A percentile compares a stretch with the other conserved stretches of the same genome.
Conservation (phyloP, 192 early-diverging fungal species). For the Backusella psychrophila region DNA sequence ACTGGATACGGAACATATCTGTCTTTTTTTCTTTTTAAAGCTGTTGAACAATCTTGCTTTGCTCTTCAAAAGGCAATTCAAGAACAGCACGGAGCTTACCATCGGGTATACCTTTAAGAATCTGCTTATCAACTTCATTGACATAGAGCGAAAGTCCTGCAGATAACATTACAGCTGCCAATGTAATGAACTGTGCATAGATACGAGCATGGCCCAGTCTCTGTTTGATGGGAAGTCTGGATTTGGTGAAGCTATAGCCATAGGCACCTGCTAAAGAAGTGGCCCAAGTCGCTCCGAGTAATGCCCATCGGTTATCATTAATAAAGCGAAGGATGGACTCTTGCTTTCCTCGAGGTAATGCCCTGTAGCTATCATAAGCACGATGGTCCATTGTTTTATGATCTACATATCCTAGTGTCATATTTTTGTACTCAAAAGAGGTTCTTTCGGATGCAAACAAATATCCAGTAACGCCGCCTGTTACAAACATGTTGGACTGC, state of each 20-base stretch:
- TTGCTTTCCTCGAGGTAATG: neutral
- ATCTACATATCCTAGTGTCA: neutral
- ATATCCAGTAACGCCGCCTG: neutral
- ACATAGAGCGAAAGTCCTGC: neutral
- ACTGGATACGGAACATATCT: neutral
- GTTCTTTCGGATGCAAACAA: neutral
- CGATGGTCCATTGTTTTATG: neutral
- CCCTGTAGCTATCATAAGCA: neutral
- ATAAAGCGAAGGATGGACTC: neutral
- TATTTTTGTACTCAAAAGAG: neutral
- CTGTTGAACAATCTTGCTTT: neutral
- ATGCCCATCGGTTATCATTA: neutral
- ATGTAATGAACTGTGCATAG: neutral
- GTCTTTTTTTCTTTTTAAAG: neutral
- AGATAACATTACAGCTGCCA: neutral
- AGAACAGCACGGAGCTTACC: neutral
- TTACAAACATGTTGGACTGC: neutral
- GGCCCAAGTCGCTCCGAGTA: neutral
- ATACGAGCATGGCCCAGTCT: neutral
- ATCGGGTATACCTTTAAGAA: neutral
- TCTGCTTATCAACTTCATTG: neutral
- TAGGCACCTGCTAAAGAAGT: neutral
- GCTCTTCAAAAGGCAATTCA: neutral
- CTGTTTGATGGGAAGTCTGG: neutral
- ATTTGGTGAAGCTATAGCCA: neutral